A percentile compares a stretch with the other conserved stretches of the same genome.
phyloP scores from a whole-genome alignment of 305 asterid genomes.

The Rubia occidens region DNA sequence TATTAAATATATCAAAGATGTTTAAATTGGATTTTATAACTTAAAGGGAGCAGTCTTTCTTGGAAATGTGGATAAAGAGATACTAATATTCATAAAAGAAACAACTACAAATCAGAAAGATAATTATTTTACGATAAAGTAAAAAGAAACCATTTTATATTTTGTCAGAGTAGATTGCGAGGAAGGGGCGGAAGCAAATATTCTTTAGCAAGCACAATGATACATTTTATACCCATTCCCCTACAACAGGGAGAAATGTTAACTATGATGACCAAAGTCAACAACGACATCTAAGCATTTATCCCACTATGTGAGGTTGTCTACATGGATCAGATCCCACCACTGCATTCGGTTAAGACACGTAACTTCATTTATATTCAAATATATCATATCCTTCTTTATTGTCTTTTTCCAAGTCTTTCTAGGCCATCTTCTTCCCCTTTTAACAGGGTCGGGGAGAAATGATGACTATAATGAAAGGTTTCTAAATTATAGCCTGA shows the following conservation, averaged over 20 bases:
- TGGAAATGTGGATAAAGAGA: not conserved
- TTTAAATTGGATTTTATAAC: not conserved
- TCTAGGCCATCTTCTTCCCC: not conserved
- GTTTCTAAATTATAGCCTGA: not conserved
- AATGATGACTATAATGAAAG: not conserved
- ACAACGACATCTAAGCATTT: not conserved
- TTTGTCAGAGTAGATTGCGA: not conserved
- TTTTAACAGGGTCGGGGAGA: not conserved
- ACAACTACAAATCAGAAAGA: not conserved
- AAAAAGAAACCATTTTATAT: not conserved
- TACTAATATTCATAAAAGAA: too few relatives aligned
- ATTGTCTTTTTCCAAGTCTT: not conserved
- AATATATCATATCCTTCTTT: not conserved
- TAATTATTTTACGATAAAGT: not conserved
- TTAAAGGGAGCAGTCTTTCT: not conserved
- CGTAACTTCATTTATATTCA: not conserved
- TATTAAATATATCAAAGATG: constrained; percentile 5
- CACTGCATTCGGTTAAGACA: not conserved
- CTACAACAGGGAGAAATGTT: not conserved
- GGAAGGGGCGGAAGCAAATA: not conserved
- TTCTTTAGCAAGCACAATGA: not conserved
- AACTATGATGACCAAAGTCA: not conserved
- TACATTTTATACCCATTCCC: not conserved
- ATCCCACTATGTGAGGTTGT: not conserved
- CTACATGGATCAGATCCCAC: not conserved